These are phyloP conservation scores for Clonostachys byssicola DNA, from an alignment of 2,329 filamentous ascomycete species.

Conservation along the genomic window DNA sequence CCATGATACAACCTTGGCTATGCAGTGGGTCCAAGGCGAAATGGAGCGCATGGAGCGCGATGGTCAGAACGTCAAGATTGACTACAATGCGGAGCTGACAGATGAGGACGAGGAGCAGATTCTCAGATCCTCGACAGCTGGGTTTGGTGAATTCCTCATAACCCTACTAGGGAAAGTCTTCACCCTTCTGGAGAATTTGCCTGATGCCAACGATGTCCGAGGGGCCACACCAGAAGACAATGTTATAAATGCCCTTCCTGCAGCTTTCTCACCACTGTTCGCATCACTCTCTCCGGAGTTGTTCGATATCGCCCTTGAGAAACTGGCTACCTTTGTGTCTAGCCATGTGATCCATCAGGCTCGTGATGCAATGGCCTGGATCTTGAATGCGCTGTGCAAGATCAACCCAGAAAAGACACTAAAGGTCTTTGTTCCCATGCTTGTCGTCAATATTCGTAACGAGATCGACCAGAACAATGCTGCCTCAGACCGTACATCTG, in stretches of 20 bases:
- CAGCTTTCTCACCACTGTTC: conserved; percentile 85
- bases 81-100: conserved; percentile 77
- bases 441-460: conserved; percentile 87
- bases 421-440: conserved; percentile 83
- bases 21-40: conserved; percentile 91
- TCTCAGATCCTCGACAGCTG: conserved; percentile 87
- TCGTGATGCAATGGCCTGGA: conserved; percentile 97
- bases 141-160: conserved; percentile 87
- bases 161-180: conserved; percentile 93
- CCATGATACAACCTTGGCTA: conserved; percentile 71
- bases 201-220: conserved; percentile 82
- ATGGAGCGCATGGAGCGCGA: conserved; percentile 91
- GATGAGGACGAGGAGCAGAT: conserved; percentile 87
- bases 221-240: conserved; percentile 94
- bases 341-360: conserved; percentile 97
- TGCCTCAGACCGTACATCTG: conserved; percentile 89
- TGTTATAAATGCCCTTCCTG: conserved; percentile 91
- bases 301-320: conserved; percentile 87
- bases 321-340: conserved; percentile 86
- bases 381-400: conserved; percentile 93
- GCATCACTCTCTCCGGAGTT: conserved; percentile 88
- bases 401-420: conserved; percentile 91
- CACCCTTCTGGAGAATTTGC: conserved; percentile 89
- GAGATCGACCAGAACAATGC: conserved; percentile 97
- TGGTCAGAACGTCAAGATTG: conserved; percentile 78